Evolutionary conservation across 768 basidiomycete species (phyloP).

Genomic region (Sutorius australiensis): DNA sequence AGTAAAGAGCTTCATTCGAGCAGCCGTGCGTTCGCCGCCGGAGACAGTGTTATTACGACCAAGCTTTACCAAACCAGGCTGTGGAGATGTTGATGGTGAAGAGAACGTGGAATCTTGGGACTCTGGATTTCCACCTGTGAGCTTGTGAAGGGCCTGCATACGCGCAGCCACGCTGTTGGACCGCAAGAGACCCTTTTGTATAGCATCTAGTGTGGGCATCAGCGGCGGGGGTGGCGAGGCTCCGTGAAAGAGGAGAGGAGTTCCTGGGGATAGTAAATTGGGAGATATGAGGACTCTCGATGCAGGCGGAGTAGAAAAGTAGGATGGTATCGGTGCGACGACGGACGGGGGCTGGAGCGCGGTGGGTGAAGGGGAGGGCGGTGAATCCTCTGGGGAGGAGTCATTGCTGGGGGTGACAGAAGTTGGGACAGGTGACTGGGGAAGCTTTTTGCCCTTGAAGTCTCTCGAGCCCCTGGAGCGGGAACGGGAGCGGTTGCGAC

Average conservation of each 20-base stretch:
- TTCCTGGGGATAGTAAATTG: slow-evolving; percentile 50
- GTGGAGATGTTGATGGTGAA: slow-evolving; percentile 46
- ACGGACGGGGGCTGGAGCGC: slow-evolving; percentile 28
- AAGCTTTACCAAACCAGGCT: slow-evolving; percentile 46
- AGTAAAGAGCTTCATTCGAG: slow-evolving; percentile 63
- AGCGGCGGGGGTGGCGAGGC: slow-evolving; percentile 59
- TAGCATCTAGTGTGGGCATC: slow-evolving; percentile 72
- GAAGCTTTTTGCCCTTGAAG: slow-evolving; percentile 57
- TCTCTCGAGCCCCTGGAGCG: slow-evolving; percentile 63
- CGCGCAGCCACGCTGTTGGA: slow-evolving; percentile 88
- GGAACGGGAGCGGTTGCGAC: slow-evolving; percentile 69
- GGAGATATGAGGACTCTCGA: slow-evolving; percentile 42
- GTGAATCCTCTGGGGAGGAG: slow-evolving; percentile 64
- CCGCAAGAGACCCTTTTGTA: slow-evolving; percentile 76
- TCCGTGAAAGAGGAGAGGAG: slow-evolving; percentile 58
- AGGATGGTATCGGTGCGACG: slow-evolving; percentile 56
- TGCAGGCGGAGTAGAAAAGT: slow-evolving; percentile 42
- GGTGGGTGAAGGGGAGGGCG: slow-evolving; percentile 29
- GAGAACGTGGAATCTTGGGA: slow-evolving; percentile 52
- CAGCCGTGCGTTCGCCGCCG: slow-evolving; percentile 74
- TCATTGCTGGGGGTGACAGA: slow-evolving; percentile 52
- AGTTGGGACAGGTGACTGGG: slow-evolving; percentile 45
- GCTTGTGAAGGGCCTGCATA: slow-evolving; percentile 76
- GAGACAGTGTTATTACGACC: slow-evolving; percentile 78
- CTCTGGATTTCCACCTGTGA: slow-evolving; percentile 69